Conservation (phyloP, 305 asterid genomes). For the Rubia occidens region DNA sequence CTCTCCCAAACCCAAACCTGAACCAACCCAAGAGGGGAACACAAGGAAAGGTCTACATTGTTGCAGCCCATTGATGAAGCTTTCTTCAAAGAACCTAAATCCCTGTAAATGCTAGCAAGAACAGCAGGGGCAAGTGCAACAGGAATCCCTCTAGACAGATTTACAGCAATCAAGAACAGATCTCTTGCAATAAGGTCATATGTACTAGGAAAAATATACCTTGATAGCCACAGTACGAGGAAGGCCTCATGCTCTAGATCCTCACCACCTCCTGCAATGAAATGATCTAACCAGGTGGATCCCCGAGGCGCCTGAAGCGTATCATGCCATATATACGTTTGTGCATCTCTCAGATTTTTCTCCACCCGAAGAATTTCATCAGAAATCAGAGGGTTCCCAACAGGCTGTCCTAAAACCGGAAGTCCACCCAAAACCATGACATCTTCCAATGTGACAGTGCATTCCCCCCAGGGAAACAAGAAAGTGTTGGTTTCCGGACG, state of each 20-base stretch:
- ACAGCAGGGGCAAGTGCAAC: conserved; percentile 16
- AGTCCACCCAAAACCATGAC: conserved; percentile 26
- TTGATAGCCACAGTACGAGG: no score
- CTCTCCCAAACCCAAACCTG: conserved; percentile 27
- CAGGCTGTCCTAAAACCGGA: conserved; percentile 19
- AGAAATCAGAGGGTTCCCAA: neutral
- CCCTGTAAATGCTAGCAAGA: conserved; percentile 16
- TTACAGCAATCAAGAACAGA: no score
- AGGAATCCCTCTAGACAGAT: conserved; percentile 11
- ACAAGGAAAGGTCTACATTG: neutral
- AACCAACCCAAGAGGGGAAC: conserved; percentile 18
- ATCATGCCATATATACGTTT: neutral
- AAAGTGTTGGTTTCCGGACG: conserved; percentile 23
- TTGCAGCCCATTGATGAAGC: neutral
- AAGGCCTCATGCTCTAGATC: no score
- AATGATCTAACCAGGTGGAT: conserved; percentile 17
- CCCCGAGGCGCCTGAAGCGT: neutral
- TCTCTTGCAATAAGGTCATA: no score
- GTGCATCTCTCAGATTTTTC: neutral
- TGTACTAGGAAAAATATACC: no score
- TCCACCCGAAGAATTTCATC: neutral
- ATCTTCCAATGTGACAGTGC: conserved; percentile 33
- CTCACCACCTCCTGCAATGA: conserved; percentile 11
- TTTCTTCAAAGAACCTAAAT: conserved; percentile 1
- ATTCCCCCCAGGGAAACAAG: conserved; percentile 32